phyloP scores from a whole-genome alignment of 2,329 filamentous ascomycete species.

The Laburnicola sp. region DNA sequence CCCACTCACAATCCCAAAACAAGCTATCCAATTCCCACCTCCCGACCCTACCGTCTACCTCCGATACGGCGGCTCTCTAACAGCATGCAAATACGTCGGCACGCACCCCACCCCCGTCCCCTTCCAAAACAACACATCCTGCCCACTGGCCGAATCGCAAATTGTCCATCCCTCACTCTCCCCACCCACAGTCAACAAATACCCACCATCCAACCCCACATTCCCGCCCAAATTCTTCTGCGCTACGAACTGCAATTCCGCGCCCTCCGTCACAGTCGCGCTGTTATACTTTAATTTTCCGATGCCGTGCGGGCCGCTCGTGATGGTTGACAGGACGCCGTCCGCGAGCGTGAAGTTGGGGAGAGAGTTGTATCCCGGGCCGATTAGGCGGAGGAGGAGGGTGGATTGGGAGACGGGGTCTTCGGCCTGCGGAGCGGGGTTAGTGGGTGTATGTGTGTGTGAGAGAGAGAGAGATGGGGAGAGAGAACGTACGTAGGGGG shows the following conservation, averaged over 20 bases:
- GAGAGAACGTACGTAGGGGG: conserved; percentile 36
- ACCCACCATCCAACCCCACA: conserved; percentile 41
- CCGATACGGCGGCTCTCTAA: conserved; percentile 42
- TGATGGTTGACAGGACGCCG: conserved; percentile 38
- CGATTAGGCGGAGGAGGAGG: conserved; percentile 45
- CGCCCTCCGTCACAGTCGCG: conserved; percentile 28
- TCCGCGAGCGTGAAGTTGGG: conserved; percentile 45
- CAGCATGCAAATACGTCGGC: conserved; percentile 46
- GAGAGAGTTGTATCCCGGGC: conserved; percentile 44
- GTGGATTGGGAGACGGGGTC: conserved; percentile 40
- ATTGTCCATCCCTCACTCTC: conserved; percentile 45
- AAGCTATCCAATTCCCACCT: too few relatives aligned
- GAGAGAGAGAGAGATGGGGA: neutral
- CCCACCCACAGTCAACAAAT: conserved; percentile 44
- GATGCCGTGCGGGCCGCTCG: conserved; percentile 31
- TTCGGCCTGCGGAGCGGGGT: conserved; percentile 13
- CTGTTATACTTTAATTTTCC: conserved; percentile 38
- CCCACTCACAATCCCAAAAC: too few relatives aligned
- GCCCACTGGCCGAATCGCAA: conserved; percentile 38
- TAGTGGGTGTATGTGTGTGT: neutral
- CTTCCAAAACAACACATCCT: conserved; percentile 45
- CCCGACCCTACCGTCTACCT: neutral
- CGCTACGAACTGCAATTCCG: conserved; percentile 40
- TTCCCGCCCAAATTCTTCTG: conserved; percentile 36
- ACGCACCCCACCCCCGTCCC: conserved; percentile 40